A percentile compares a stretch with the other conserved stretches of the same genome.
Evolutionary conservation across 2,329 filamentous ascomycete species (phyloP).

Genomic region (Tolypocladium tundrense): DNA sequence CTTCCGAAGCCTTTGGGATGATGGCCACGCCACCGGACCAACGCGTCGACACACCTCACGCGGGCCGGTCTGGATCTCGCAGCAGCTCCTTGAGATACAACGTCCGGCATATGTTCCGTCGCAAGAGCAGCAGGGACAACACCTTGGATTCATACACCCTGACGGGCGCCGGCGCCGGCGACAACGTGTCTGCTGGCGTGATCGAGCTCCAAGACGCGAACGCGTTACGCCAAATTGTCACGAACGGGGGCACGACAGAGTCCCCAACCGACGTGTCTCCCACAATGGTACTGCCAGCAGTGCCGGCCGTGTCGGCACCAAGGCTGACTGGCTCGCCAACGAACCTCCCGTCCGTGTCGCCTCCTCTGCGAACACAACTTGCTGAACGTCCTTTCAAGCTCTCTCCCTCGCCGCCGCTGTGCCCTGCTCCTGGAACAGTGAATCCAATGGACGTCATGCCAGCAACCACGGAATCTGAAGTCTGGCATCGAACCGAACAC

Average conservation of each 20-base stretch:
- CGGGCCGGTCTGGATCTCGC: constrained; percentile 16
- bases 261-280: constrained; percentile 19
- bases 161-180: not conserved
- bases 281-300: constrained; percentile 1
- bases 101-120: constrained; percentile 24
- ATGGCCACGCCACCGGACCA: constrained; percentile 11
- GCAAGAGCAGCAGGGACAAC: constrained; percentile 21
- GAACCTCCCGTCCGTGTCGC: not conserved
- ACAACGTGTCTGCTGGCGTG: not conserved
- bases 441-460: constrained; percentile 47
- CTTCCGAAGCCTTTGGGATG: constrained; percentile 31
- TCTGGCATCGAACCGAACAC: constrained; percentile 26
- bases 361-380: not conserved
- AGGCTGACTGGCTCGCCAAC: constrained; percentile 6
- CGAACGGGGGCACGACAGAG: constrained; percentile 12
- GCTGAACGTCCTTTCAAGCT: constrained; percentile 6
- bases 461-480: constrained; percentile 25
- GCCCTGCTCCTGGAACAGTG: constrained; percentile 35
- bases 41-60: constrained; percentile 4
- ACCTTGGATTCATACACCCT: constrained; percentile 14
- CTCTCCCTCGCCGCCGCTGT: constrained; percentile 18
- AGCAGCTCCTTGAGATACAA: constrained; percentile 25
- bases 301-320: constrained; percentile 1
- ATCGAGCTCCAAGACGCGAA: not conserved
- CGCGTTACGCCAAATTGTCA: constrained; percentile 1